Base-by-base conservation (phyloP, 2,329 filamentous ascomycete species). In the Phialophora verrucosa region DNA sequence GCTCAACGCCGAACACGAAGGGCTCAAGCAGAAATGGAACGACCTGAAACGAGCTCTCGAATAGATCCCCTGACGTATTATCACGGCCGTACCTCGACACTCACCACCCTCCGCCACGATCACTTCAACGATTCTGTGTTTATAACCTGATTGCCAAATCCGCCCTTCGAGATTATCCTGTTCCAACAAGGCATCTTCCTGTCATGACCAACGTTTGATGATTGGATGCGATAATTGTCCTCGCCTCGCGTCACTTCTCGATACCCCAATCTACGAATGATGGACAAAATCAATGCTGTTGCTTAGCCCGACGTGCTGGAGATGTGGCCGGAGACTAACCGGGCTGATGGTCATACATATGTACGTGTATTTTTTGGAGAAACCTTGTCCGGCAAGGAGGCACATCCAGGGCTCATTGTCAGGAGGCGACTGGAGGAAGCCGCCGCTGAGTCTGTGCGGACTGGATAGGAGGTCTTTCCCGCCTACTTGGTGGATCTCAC, bases 1-100 rank as follows among this genome's bases (percentile, higher is more conserved):
- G 90, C 86, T 92, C 71, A 91, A 90, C 73, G 81, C 79, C 64
- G 78, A 83, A 66, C 87, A 93, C 73, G 91, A 94, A 77, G 85
- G 87, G 6, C 84, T 94, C 51, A 88, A 83, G 69, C 87, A 90
- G 73, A 92, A 90, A 80, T 93, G 90, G 90, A 87, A 86, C 59
- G 91, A 94, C 73, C 81, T 94, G 60, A 82, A 83, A 68, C 85
- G 83, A 73, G 84, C 84, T 51, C 80, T 87, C 59, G 84, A 81
- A 59, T 81, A 55, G 61, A 49, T n/a, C 2, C 27, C 55, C 25
- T 60, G 32, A 53, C 29, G 35, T 32, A 49, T 7, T 38, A 23
- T 51, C 44, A 35, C 23, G 35, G 35, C 51, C 20, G 20, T 44
- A 17, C 2, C 2, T 12, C 50, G 7, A 42, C 31, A 27, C 31